These are phyloP conservation scores for Turnera subulata DNA, from an alignment of 345 rosid species.

Conservation along the genomic window DNA sequence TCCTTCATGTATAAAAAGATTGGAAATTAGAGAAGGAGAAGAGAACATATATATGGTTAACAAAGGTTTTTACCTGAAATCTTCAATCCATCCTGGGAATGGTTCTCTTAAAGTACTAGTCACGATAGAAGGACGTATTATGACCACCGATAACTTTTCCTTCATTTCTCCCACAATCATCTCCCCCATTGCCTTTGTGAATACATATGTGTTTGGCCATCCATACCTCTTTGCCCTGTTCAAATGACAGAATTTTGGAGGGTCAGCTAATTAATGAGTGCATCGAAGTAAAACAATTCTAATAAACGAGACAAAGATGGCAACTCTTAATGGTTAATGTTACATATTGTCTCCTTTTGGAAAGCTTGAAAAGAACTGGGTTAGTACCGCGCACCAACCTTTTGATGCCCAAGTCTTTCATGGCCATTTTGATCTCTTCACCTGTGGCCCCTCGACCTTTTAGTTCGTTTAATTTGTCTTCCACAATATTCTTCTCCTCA, in stretches of 20 bases:
- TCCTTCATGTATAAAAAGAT: no score
- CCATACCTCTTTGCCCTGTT: not conserved
- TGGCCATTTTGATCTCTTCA: constrained; percentile 20
- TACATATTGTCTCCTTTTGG: no score
- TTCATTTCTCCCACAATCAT: not conserved
- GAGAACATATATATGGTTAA: no score
- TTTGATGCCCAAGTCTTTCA: constrained; percentile 49
- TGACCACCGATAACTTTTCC: not conserved
- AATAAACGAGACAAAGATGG: no score
- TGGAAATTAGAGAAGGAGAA: no score
- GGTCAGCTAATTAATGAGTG: no score
- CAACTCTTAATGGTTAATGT: no score
- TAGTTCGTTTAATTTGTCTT: constrained; percentile 30
- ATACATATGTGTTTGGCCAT: not conserved
- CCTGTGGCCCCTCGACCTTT: constrained; percentile 16
- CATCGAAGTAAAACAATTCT: no score
- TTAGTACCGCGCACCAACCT: no score
- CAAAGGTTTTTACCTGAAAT: not conserved
- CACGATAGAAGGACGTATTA: not conserved
- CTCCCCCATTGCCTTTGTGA: not conserved
- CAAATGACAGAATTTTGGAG: not conserved
- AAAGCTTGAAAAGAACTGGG: no score
- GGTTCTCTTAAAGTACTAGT: not conserved
- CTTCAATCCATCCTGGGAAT: not conserved
- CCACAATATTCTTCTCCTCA: constrained; percentile 29